phyloP scores from a whole-genome alignment of 208 protist genomes.

The Phytomonas sp. region DNA sequence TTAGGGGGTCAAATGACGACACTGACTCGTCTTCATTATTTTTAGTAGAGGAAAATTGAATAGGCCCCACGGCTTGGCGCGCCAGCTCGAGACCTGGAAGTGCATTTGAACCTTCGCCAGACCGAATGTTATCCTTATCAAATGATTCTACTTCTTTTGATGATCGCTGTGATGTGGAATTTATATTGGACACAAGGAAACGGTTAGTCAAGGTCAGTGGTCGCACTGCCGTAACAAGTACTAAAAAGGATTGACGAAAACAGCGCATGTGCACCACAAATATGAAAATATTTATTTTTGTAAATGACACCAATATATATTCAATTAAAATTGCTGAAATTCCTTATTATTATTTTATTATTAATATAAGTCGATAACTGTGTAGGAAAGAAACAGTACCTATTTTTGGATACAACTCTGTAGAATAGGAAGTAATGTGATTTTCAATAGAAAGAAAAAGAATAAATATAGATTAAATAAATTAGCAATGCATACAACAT shows the following conservation, averaged over 20 bases:
- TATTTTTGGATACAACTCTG: not conserved
- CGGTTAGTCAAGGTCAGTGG: not conserved
- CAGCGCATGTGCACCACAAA: not conserved
- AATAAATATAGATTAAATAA: constrained; percentile 6
- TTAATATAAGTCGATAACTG: not conserved
- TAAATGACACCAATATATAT: not conserved
- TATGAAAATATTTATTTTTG: not conserved
- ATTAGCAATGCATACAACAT: not conserved
- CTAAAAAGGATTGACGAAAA: constrained; percentile 1
- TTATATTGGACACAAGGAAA: not conserved
- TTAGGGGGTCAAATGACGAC: constrained; percentile 35
- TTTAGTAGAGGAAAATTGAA: constrained; percentile 45
- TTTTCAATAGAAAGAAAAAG: constrained; percentile 6
- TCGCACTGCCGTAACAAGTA: not conserved
- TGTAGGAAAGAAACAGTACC: not conserved
- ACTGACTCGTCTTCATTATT: constrained; percentile 32
- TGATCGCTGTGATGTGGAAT: not conserved
- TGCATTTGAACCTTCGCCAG: not conserved
- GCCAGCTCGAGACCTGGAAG: constrained; percentile 54
- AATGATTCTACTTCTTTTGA: not conserved
- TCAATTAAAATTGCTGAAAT: not conserved
- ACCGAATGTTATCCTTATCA: not conserved
- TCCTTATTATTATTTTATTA: constrained; percentile 5
- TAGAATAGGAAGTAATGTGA: not conserved
- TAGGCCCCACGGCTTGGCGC: constrained; percentile 30